Percentiles rank a stretch among this genome's conserved stretches.
phyloP scores from a whole-genome alignment of 805 yeast genomes.

The Lipomyces starkeyi region DNA sequence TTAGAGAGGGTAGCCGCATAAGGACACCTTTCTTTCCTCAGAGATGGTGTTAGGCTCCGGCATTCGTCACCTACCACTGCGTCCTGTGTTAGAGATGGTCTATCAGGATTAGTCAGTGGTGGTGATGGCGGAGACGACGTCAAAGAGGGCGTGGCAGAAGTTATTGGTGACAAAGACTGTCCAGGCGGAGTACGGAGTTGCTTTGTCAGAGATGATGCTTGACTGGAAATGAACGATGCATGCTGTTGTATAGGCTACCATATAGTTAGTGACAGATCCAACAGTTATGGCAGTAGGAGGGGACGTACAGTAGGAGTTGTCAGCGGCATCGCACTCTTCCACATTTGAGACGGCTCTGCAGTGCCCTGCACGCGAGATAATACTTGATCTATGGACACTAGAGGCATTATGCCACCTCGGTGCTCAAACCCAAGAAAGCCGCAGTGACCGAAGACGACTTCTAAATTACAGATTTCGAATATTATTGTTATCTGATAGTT shows the following conservation, averaged over 20 bases:
- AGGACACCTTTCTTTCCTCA: not conserved
- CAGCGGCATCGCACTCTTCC: not conserved
- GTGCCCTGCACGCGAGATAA: not conserved
- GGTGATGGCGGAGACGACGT: not conserved
- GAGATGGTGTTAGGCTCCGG: not conserved
- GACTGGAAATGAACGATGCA: not conserved
- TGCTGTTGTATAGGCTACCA: not conserved
- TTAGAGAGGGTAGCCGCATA: not conserved
- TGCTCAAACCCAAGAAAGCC: not conserved
- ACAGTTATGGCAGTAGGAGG: not conserved
- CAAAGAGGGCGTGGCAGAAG: not conserved
- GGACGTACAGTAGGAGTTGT: not conserved
- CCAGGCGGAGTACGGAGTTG: not conserved
- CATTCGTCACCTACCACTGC: not conserved
- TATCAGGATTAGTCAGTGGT: not conserved
- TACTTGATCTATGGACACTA: not conserved
- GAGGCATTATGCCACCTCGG: not conserved
- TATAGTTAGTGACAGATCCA: not conserved
- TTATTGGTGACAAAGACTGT: not conserved
- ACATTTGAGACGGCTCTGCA: not conserved
- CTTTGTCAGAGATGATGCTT: not conserved
- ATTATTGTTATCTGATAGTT: no score
- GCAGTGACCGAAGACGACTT: not conserved
- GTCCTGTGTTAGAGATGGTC: not conserved
- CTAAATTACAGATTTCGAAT: no score